Evolutionary conservation across 116 monocot genomes (phyloP).

Genomic region (Cymodocea nodosa): DNA sequence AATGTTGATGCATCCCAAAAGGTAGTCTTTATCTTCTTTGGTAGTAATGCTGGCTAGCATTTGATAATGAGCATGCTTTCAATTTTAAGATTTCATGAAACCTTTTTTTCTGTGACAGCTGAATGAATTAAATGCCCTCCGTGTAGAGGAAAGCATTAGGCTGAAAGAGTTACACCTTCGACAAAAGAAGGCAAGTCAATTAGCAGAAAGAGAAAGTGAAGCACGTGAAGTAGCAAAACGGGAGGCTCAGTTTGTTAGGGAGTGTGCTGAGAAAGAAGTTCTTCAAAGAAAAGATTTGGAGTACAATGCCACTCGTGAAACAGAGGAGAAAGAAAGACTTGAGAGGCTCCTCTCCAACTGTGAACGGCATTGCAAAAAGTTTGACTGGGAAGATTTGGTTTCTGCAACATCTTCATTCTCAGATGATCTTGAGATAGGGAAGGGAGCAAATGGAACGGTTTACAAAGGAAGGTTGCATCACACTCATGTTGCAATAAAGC

Average conservation of each 20-base stretch:
- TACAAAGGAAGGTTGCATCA: conserved; percentile 57
- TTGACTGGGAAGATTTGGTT: conserved; percentile 54
- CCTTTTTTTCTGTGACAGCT: conserved; percentile 12
- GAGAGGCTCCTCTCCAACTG: conserved; percentile 16
- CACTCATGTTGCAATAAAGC: conserved; percentile 47
- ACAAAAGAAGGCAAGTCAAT: conserved; percentile 19
- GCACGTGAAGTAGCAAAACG: conserved; percentile 23
- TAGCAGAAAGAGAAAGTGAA: conserved; percentile 21
- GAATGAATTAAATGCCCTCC: conserved; percentile 21
- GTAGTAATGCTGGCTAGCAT: too few species aligned
- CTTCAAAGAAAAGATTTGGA: conserved; percentile 16
- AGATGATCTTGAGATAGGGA: conserved; percentile 37
- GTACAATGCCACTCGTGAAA: conserved; percentile 15
- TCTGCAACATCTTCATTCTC: conserved; percentile 54
- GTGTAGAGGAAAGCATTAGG: conserved; percentile 24
- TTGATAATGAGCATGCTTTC: too few species aligned
- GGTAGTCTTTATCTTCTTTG: neutral
- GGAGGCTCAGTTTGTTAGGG: conserved; percentile 23
- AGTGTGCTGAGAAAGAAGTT: conserved; percentile 22
- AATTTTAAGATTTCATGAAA: neutral
- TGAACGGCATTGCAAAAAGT: conserved; percentile 22
- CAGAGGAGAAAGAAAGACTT: conserved; percentile 20
- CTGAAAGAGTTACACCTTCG: conserved; percentile 18
- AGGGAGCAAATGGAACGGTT: conserved; percentile 54
- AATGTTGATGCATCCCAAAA: neutral